Evolutionary conservation across 2,329 filamentous ascomycete genomes (phyloP), one percentile per base, ranked within the genome.

Genomic region (Alternaria infectoria): DNA sequence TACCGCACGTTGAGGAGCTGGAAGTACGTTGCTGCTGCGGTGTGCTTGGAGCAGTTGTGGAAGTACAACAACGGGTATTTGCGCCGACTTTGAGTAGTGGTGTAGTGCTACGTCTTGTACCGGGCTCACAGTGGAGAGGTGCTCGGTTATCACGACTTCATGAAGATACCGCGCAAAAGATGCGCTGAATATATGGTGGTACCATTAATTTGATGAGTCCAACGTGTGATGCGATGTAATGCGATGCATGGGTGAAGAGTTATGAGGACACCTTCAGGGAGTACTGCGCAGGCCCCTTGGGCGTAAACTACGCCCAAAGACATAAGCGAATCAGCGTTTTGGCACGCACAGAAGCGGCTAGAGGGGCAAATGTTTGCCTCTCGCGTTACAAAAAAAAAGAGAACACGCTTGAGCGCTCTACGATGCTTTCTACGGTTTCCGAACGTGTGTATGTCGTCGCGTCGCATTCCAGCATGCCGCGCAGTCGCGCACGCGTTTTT

Each of bases 31-130:
- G 83, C 85, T 60, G 84, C 84, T 5, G 81, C 80, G 0, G 81
- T 85, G 0, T 84, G 82, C 60, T 75, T 88, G 79, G 80, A 80
- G 58, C 84, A 87, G 76, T 73, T 87, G 52, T 78, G 82, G 70
- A 69, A 64, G 65, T 72, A 69, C 40, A 59, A 54, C 6, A 44
- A 25, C 15, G 66, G 65, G 4, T 47, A 25, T 5, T 26, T 74
- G 62, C 56, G 65, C n/a, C 61, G 46, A 17, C 50, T 73, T 25
- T 74, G 49, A 73, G 52, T 15, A 12, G 25, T 58, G 23, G 19
- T 5, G 17, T 58, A 13, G 15, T 23, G 49, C 49, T 40, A 9
- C 49, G 9, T 40, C 9, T 25, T 25, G 19, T 32, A 52, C n/a
- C 11, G 49, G 13, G 3, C 11, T 36, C 7, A 1, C 30, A 25